Evolutionary conservation across 768 basidiomycete genomes (phyloP).

Genomic region (Russula foetens): DNA sequence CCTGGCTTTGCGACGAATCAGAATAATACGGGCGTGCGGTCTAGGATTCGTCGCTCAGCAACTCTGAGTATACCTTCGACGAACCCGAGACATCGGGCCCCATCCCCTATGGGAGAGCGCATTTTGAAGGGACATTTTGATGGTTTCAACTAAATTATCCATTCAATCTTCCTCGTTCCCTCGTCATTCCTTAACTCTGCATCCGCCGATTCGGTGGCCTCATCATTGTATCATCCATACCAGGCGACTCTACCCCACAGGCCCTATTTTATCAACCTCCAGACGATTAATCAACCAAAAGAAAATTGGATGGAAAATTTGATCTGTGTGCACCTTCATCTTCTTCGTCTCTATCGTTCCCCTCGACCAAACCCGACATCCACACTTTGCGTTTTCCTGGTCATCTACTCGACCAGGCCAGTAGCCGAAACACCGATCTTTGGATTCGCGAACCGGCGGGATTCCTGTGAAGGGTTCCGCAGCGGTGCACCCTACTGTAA

Average conservation of each 20-base stretch:
- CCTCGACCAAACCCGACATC: neutral
- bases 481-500: neutral
- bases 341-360: no score
- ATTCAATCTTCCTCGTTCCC: neutral
- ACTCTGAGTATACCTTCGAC: conserved; percentile 39
- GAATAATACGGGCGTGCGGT: conserved; percentile 19
- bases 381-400: neutral
- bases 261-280: neutral
- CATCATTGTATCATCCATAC: neutral
- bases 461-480: neutral
- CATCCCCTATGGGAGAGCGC: conserved; percentile 86
- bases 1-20: conserved; percentile 3
- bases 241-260: neutral
- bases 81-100: conserved; percentile 49
- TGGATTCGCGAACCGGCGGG: neutral
- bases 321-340: neutral
- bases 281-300: conserved; percentile 3
- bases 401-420: neutral
- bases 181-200: neutral
- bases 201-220: neutral
- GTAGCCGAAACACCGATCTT: neutral
- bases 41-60: conserved; percentile 44
- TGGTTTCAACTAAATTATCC: conserved; percentile 56
- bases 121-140: conserved; percentile 90
- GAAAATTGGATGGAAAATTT: conserved; percentile 3